Base-by-base conservation (phyloP, 306 rosid genomes). In the Quercus wislizeni region DNA sequence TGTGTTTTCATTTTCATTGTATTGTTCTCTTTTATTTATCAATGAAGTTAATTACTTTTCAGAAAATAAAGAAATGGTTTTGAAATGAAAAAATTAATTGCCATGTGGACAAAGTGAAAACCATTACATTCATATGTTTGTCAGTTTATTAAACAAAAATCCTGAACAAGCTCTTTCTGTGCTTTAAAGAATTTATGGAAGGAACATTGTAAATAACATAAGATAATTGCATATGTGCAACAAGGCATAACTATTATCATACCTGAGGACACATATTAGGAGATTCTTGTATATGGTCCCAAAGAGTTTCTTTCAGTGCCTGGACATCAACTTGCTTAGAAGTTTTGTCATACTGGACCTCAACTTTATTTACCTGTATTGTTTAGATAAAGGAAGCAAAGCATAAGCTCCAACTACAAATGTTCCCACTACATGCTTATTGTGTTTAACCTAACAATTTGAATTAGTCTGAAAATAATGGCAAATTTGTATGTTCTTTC, bases 301-400 rank as follows among this genome's bases (percentile, higher is more conserved):
- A 95, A 55, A 93, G 92, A 30, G 97, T 91, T 77, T 75, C 80
- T 86, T 95, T 95, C 69, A 95, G 85, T 23, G 82, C 94, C 84
- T 95, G 94, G 82, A 91, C 99, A 62, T 93, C 98, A 54, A 95
- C 99, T 89, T 91, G 97, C 78, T 91, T 95, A 68, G 99, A 90
- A 63, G 98, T 93, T 88, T 90, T 95, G 90, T 93, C 99, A 75
- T 87, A 93, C 81, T 90, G 93, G 46, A 95, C 99, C 88, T 95
- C 92, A 70, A 91, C 87, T 91, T 95, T 95, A 77, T 87, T 93
- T 77, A 95, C 97, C 97, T 95, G 88, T 17, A 68, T 78, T 46
- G 71, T 84, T 80, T 10, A 69, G 11, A 86, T 71, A 71, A 33
- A 46, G 68, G 68, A 86, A 64, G 83, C 74, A 82, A 74, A 76